These are phyloP conservation scores for Vaccinium myrtillus DNA, from an alignment of 148 eudicot species.

Conservation along the genomic window DNA sequence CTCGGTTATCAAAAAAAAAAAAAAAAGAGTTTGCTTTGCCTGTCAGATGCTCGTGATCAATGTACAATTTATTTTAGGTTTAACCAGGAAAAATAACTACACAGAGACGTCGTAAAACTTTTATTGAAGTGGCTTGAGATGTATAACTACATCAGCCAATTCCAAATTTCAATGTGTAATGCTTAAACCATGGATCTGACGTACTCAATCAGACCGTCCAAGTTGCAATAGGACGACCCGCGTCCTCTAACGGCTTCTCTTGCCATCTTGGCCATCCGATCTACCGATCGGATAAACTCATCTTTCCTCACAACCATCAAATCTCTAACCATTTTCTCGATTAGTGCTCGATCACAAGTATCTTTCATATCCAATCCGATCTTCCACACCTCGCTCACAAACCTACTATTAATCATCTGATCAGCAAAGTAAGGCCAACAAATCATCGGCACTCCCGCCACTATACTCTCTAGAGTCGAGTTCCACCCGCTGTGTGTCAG, in stretches of 20 bases:
- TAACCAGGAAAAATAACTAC: too few species aligned
- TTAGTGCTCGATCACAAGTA: constrained; percentile 17
- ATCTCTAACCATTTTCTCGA: constrained; percentile 24
- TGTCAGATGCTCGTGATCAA: too few species aligned
- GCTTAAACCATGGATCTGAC: neutral
- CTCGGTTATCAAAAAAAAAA: too few species aligned
- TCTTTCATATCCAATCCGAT: constrained; percentile 34
- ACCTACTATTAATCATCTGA: constrained; percentile 24
- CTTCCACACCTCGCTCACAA: constrained; percentile 31
- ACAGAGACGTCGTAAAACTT: too few species aligned
- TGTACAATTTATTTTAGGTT: too few species aligned
- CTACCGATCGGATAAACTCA: constrained; percentile 15
- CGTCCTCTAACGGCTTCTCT: constrained; percentile 16
- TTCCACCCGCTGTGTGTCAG: neutral
- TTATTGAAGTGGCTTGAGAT: too few species aligned
- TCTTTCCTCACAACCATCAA: constrained; percentile 25
- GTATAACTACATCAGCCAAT: too few species aligned
- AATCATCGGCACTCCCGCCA: constrained; percentile 20
- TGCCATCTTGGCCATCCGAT: neutral
- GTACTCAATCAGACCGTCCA: constrained; percentile 16
- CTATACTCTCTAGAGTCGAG: neutral
- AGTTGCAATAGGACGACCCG: constrained; percentile 22
- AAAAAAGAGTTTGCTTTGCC: too few species aligned
- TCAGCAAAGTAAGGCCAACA: constrained; percentile 28
- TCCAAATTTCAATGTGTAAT: too few species aligned